These are phyloP conservation scores for Leccinum insolens DNA, from an alignment of 1,284 basidiomycete species.

Conservation along the genomic window DNA sequence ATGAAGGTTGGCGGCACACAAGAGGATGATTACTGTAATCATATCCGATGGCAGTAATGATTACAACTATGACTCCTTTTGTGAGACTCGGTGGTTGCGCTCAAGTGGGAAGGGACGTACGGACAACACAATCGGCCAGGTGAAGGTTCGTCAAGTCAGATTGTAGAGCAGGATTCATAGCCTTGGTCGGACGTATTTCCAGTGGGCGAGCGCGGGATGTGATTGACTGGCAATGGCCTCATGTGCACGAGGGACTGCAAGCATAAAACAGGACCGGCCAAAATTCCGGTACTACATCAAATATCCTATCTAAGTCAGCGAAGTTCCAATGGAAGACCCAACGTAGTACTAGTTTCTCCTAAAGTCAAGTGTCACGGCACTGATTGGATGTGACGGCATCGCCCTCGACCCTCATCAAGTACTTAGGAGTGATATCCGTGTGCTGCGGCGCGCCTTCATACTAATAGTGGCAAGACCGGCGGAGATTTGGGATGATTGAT, in stretches of 20 bases:
- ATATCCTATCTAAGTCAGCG: background rate
- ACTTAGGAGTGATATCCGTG: background rate
- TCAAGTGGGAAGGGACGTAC: background rate
- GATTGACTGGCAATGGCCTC: background rate
- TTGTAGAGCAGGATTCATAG: background rate
- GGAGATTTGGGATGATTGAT: background rate
- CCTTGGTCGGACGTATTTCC: background rate
- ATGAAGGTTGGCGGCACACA: background rate
- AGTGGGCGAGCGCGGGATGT: background rate
- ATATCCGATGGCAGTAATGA: constrained; percentile 10
- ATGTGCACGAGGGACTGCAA: no score
- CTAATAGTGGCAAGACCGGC: background rate
- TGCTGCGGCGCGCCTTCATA: background rate
- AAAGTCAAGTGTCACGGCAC: background rate
- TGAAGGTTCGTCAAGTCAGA: background rate
- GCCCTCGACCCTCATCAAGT: background rate
- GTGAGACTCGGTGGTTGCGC: background rate
- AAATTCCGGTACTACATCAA: background rate
- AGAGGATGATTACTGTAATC: constrained; percentile 13
- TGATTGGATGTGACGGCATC: background rate
- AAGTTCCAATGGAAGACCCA: background rate
- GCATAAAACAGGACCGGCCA: no score
- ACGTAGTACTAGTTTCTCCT: background rate
- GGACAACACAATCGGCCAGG: background rate
- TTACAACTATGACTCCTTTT: background rate